Evolutionary conservation across 2,329 filamentous ascomycete genomes (phyloP).

Genomic region (Talaromyces sp.): DNA sequence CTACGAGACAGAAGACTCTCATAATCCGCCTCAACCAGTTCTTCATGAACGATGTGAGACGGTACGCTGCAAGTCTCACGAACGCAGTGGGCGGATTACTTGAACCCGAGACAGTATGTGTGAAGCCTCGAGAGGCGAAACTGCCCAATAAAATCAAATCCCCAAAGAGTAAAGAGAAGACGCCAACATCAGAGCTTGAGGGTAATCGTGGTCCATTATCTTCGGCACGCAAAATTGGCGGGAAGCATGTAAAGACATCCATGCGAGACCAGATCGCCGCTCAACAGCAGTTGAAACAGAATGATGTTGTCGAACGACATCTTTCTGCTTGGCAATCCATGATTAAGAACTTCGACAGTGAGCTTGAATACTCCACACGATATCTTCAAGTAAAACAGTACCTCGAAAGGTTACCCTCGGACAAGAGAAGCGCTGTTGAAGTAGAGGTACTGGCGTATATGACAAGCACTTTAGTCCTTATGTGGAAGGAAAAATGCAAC

Average conservation of each 20-base stretch:
- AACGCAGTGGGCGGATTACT: slow-evolving; percentile 59
- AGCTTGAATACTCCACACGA: slow-evolving; percentile 24
- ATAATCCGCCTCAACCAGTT: slow-evolving; percentile 48
- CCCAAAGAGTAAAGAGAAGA: background rate
- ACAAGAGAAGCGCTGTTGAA: slow-evolving; percentile 37
- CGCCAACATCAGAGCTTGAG: background rate
- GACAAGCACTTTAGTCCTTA: slow-evolving; percentile 21
- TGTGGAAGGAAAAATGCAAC: slow-evolving; percentile 18
- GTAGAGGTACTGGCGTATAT: slow-evolving; percentile 40
- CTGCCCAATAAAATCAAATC: background rate
- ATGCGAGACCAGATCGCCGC: background rate
- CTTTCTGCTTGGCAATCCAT: background rate
- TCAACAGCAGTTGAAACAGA: background rate
- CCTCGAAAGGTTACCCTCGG: slow-evolving; percentile 36
- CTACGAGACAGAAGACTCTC: background rate
- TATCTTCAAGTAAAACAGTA: slow-evolving; percentile 50
- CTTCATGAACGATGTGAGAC: slow-evolving; percentile 62
- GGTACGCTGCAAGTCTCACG: slow-evolving; percentile 66
- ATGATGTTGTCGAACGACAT: background rate
- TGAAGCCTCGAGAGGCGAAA: background rate
- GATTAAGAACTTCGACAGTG: background rate
- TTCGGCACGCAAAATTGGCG: background rate
- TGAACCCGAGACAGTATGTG: slow-evolving; percentile 56
- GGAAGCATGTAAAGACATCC: background rate
- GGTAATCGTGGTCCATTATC: background rate